Conservation (phyloP, 2,329 filamentous ascomycete genomes). For the Colletotrichum theobromicola region DNA sequence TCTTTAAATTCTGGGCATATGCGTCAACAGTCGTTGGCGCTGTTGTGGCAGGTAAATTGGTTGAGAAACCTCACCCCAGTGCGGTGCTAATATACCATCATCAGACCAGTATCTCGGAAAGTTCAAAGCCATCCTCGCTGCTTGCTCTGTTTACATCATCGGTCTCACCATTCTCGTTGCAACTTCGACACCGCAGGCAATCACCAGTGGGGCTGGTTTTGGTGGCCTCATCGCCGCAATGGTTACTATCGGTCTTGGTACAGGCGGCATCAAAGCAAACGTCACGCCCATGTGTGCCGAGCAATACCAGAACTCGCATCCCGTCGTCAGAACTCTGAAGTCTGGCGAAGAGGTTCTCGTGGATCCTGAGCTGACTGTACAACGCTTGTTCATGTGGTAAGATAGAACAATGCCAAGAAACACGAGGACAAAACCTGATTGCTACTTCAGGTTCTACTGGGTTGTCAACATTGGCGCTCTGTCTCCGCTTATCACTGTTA, state of each 20-base stretch:
- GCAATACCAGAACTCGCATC: slow-evolving; percentile 62
- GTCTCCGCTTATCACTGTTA: slow-evolving; percentile 37
- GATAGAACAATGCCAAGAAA: rapidly evolving
- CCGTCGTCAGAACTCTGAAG: slow-evolving; percentile 52
- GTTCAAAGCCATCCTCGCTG: slow-evolving; percentile 64
- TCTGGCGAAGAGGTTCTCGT: slow-evolving; percentile 66
- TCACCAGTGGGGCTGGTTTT: slow-evolving; percentile 44
- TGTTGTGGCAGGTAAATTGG: not conserved
- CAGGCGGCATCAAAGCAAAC: slow-evolving; percentile 74
- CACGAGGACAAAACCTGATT: not conserved
- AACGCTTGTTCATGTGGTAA: slow-evolving; percentile 67
- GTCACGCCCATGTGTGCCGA: slow-evolving; percentile 65
- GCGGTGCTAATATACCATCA: not conserved
- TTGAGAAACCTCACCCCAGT: not conserved
- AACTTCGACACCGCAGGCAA: slow-evolving; percentile 46
- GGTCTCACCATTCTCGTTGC: slow-evolving; percentile 44
- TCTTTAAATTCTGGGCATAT: slow-evolving; percentile 31
- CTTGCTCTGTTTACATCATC: slow-evolving; percentile 31
- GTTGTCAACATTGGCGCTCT: slow-evolving; percentile 61
- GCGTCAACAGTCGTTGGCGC: slow-evolving; percentile 5
- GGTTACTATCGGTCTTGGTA: slow-evolving; percentile 69
- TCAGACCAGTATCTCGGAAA: slow-evolving; percentile 62
- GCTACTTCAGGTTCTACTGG: slow-evolving; percentile 67
- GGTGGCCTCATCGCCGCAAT: slow-evolving; percentile 59
- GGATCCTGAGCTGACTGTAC: slow-evolving; percentile 69